Conservation (phyloP, 2,329 filamentous ascomycete genomes). For the Exophiala viscosa region DNA sequence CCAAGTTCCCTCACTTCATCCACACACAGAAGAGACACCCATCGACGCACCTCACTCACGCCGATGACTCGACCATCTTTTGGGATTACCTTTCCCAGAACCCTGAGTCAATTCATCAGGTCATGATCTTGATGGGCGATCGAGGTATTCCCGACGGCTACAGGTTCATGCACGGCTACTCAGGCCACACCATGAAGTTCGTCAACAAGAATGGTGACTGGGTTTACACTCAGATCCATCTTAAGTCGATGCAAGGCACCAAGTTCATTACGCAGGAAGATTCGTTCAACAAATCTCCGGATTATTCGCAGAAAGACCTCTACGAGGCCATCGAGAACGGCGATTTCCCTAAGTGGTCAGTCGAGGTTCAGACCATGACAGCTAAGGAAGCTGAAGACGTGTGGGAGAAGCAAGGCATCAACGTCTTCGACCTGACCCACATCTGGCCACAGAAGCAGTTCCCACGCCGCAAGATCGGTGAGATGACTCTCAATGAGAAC, state of each 20-base stretch:
- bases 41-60: slow-evolving; percentile 49
- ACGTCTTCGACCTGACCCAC: slow-evolving; percentile 54
- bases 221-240: slow-evolving; percentile 53
- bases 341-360: slow-evolving; percentile 52
- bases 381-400: slow-evolving; percentile 58
- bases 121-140: slow-evolving; percentile 54
- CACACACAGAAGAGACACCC: slow-evolving; percentile 59
- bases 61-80: slow-evolving; percentile 32
- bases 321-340: slow-evolving; percentile 52
- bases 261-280: slow-evolving; percentile 53
- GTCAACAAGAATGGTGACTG: slow-evolving; percentile 53
- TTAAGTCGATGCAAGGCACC: slow-evolving; percentile 52
- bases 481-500: slow-evolving; percentile 53
- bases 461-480: slow-evolving; percentile 52
- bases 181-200: slow-evolving; percentile 52
- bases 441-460: slow-evolving; percentile 53
- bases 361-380: slow-evolving; percentile 51
- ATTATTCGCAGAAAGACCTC: slow-evolving; percentile 53
- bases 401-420: slow-evolving; percentile 63
- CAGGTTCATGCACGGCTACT: slow-evolving; percentile 55
- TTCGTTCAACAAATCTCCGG: slow-evolving; percentile 48
- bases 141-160: slow-evolving; percentile 54
- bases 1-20: slow-evolving; percentile 60
- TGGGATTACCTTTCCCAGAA: slow-evolving; percentile 51
- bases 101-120: slow-evolving; percentile 52